Percentiles rank a stretch among this genome's conserved stretches.
Evolutionary conservation across 2,329 filamentous ascomycete genomes (phyloP).

Genomic region (Exophiala alcalophila): DNA sequence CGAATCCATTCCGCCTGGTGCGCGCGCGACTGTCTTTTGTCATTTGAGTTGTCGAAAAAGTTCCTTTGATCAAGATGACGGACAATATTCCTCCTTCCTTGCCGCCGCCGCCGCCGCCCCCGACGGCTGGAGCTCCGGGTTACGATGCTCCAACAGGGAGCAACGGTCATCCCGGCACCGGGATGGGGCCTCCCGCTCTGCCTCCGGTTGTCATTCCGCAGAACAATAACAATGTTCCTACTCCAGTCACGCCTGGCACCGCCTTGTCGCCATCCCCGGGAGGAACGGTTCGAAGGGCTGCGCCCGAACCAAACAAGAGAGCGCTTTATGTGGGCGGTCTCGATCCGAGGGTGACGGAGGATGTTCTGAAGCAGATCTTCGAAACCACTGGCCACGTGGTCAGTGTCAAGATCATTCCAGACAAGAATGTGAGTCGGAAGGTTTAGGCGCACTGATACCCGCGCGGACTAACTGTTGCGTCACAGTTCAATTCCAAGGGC

Average conservation of each 20-base stretch:
- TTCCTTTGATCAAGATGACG: conserved; percentile 59
- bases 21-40: conserved; percentile 13
- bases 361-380: conserved; percentile 95
- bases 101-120: conserved; percentile 62
- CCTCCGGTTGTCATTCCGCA: conserved; percentile 83
- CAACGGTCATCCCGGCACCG: conserved; percentile 50
- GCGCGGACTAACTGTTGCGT: background rate
- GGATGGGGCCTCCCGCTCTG: conserved; percentile 83
- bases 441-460: no score
- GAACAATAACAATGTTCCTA: conserved; percentile 93
- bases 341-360: conserved; percentile 92
- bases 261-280: conserved; percentile 84
- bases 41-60: conserved; percentile 14
- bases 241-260: conserved; percentile 76
- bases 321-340: conserved; percentile 93
- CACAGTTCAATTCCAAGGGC: conserved; percentile 73
- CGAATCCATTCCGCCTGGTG: conserved; percentile 4
- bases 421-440: conserved; percentile 91
- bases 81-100: conserved; percentile 66
- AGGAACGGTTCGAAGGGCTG: conserved; percentile 80
- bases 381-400: conserved; percentile 98
- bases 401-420: conserved; percentile 98
- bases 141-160: conserved; percentile 70
- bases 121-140: conserved; percentile 69
- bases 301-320: conserved; percentile 97